Evolutionary conservation across 495 filamentous ascomycete genomes (phyloP).

Genomic region (Hamigera avellanea): DNA sequence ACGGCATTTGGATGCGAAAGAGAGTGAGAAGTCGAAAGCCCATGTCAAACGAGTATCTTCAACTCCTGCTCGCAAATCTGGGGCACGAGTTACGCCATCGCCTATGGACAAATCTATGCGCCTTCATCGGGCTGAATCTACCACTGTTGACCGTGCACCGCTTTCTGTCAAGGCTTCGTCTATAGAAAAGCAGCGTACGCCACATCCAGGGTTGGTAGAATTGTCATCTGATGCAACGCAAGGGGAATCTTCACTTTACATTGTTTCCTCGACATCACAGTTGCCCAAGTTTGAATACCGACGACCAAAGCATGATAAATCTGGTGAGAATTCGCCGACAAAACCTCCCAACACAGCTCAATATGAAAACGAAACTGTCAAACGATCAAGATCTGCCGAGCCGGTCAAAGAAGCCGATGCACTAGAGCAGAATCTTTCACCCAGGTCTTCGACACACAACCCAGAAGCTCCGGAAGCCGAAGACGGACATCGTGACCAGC

Average conservation of each 20-base stretch:
- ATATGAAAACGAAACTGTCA: neutral
- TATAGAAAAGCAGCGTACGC: neutral
- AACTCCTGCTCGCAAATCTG: conserved; percentile 3
- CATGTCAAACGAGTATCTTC: conserved; percentile 1
- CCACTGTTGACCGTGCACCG: neutral
- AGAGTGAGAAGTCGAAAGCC: conserved; percentile 1
- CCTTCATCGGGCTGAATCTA: neutral
- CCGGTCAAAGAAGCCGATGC: no score
- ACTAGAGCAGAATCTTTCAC: no score
- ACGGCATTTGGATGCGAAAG: conserved; percentile 9
- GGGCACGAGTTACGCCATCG: neutral
- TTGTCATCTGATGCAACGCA: neutral
- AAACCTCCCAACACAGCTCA: neutral
- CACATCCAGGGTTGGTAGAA: neutral
- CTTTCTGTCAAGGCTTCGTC: neutral
- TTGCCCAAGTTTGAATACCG: conserved; percentile 37
- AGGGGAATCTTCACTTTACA: conserved; percentile 16
- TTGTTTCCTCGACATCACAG: conserved; percentile 31
- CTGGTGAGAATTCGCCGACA: neutral
- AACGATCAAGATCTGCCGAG: no score
- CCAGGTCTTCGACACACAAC: neutral
- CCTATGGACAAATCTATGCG: neutral
- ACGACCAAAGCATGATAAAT: conserved; percentile 8
- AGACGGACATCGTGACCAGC: no score
- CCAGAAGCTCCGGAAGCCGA: neutral